Evolutionary conservation across 371 early-diverging fungal genomes (phyloP).

Genomic region (Mortierella sp.): DNA sequence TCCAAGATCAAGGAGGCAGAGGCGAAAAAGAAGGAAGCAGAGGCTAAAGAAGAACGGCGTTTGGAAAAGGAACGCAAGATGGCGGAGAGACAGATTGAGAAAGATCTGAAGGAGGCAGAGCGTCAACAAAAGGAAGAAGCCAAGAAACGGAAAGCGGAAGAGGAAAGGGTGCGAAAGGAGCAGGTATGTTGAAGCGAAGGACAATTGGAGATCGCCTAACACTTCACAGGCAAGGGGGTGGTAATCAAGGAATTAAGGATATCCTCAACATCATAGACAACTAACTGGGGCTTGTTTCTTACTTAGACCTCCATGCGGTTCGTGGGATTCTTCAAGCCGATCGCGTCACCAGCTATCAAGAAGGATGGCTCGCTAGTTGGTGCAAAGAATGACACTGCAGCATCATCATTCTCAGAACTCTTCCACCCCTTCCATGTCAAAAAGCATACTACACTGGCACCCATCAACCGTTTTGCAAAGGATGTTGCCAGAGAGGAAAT

Average conservation of each 20-base stretch:
- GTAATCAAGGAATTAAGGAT: too few species aligned
- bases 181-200: conserved; percentile 22
- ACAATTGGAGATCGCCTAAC: too few species aligned
- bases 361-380: conserved; percentile 26
- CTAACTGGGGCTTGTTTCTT: too few species aligned
- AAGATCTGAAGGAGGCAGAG: conserved; percentile 56
- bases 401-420: conserved; percentile 27
- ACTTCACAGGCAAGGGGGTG: too few species aligned
- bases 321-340: conserved; percentile 49
- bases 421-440: conserved; percentile 80
- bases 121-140: conserved; percentile 55
- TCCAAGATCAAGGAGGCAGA: conserved; percentile 49
- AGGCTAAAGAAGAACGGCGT: conserved; percentile 46
- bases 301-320: conserved; percentile 34
- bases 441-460: conserved; percentile 60
- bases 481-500: conserved; percentile 32
- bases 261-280: too few species aligned
- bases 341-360: conserved; percentile 14
- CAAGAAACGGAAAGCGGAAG: conserved; percentile 56
- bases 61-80: conserved; percentile 56
- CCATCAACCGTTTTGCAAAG: conserved; percentile 45
- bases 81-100: conserved; percentile 56
- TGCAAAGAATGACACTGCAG: conserved; percentile 27
- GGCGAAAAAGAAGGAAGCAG: conserved; percentile 49
- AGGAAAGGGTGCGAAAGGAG: conserved; percentile 43